phyloP scores from a whole-genome alignment of 352 stramenopile genomes.

The Pythium biforme region DNA sequence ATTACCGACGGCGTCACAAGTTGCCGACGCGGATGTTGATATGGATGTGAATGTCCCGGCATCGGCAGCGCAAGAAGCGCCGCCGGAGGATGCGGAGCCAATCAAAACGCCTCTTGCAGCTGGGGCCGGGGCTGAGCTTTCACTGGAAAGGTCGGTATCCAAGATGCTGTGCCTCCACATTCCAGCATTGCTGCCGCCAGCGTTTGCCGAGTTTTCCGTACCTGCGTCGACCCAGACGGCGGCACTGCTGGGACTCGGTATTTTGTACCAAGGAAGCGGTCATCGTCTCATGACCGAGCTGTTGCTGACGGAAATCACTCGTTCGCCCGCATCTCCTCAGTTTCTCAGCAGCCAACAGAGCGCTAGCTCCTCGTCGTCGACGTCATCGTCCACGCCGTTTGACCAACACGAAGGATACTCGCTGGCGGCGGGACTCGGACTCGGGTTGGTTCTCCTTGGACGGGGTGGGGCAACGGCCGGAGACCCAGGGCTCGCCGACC shows the following conservation, averaged over 20 bases:
- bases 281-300: slow-evolving; percentile 98
- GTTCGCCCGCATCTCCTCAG: slow-evolving; percentile 71
- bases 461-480: slow-evolving; percentile 61
- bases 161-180: slow-evolving; percentile 99
- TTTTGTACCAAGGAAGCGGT: slow-evolving; percentile 95
- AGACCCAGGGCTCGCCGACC: slow-evolving; percentile 91
- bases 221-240: slow-evolving; percentile 93
- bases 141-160: slow-evolving; percentile 87
- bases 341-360: slow-evolving; percentile 41
- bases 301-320: slow-evolving; percentile 95
- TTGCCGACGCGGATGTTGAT: slow-evolving; percentile 13
- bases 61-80: slow-evolving; percentile 12
- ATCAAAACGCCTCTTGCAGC: slow-evolving; percentile 34
- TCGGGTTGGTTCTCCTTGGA: slow-evolving; percentile 95
- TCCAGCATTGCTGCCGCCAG: slow-evolving; percentile 92
- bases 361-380: slow-evolving; percentile 23
- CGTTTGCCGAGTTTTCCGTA: slow-evolving; percentile 96
- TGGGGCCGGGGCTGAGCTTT: slow-evolving; percentile 53
- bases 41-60: slow-evolving; percentile 17
- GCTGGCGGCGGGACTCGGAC: slow-evolving; percentile 89
- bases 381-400: slow-evolving; percentile 53
- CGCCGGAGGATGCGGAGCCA: slow-evolving; percentile 3
- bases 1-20: slow-evolving; percentile 17
- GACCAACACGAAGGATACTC: slow-evolving; percentile 95
- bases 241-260: slow-evolving; percentile 93